phyloP scores from a whole-genome alignment of 2,329 filamentous ascomycete genomes.

The Cryphonectria japonica region DNA sequence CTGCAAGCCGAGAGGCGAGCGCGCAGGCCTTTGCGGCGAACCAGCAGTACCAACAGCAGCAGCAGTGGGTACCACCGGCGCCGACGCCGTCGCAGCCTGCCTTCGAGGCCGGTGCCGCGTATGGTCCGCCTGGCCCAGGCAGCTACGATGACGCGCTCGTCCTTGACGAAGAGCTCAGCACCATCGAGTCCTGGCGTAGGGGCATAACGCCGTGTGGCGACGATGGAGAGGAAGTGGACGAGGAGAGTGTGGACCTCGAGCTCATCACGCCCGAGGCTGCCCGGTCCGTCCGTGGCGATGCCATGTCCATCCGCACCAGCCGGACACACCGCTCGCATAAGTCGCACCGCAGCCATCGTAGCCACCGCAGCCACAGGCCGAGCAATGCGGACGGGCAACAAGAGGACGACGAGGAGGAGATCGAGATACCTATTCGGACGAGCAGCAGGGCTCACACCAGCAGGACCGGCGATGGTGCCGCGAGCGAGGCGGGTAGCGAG shows the following conservation, averaged over 20 bases:
- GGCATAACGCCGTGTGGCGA: conserved; percentile 55
- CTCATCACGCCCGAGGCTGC: conserved; percentile 62
- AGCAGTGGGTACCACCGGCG: not conserved
- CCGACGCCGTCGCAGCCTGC: conserved; percentile 2
- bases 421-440: conserved; percentile 35
- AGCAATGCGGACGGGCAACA: not conserved
- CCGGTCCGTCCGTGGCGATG: conserved; percentile 44
- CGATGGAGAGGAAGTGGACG: conserved; percentile 35
- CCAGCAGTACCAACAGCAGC: conserved; percentile 30
- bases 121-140: conserved; percentile 22
- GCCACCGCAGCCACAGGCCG: conserved; percentile 28
- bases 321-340: conserved; percentile 43
- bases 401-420: conserved; percentile 19
- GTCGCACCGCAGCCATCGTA: conserved; percentile 38
- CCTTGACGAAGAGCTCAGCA: conserved; percentile 60
- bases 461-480: conserved; percentile 20
- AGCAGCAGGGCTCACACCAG: conserved; percentile 36
- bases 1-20: conserved; percentile 34
- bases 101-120: conserved; percentile 10
- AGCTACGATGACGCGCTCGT: conserved; percentile 60
- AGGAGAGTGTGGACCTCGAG: conserved; percentile 44
- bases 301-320: conserved; percentile 43
- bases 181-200: conserved; percentile 62
- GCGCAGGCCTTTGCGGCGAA: conserved; percentile 36
- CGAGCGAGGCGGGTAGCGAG: conserved; percentile 39